Base-by-base conservation (phyloP, 2,329 filamentous ascomycete species). In the Meredithiella fracta region DNA sequence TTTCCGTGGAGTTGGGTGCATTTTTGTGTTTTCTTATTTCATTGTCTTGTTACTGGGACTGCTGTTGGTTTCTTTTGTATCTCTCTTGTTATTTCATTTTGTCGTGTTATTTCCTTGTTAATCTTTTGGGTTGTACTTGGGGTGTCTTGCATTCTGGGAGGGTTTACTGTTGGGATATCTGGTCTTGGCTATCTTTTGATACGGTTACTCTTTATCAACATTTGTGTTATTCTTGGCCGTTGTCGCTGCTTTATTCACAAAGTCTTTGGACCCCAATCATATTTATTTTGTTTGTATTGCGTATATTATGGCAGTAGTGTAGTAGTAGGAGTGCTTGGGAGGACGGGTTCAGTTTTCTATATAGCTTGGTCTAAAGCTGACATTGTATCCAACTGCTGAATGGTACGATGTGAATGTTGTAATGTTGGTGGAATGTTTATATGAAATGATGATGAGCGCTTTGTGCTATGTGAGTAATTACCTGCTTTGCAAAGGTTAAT, bases 1-100 rank as follows among this genome's bases (percentile, higher is more conserved):
- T 37, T 25, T 51, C 20, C n/a, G 29, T 5, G 38, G 31, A 49
- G 44, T 51, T 54, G 47, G 22, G 22, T 20, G 51, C n/a, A 34
- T 15, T 25, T 2, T 23, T 40, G 14, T 26, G n/a, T 23, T 42
- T n/a, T 20, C 6, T 22, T 26, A 17, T 44, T 23, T 44, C 31
- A 5, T 26, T 54, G 23, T 7, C 37, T 44, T 54, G 37, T 20
- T 51, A n/a, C 14, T 40, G 34, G 20, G 11, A 26, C 47, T 54
- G n/a, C 49, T 11, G 25, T 17, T 54, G 14, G 23, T 40, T 53
- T 34, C 40, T 26, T 56, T 56, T 56, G 14, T 31, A 51, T 51
- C n/a, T 51, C 23, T 51, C 26, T 29, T 34, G 26, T 20, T 55
- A 37, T 50, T 23, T 40, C 15, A 37, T 40, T 34, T 47, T 47